Base-by-base conservation (phyloP, 345 rosid genomes). In the Noccaea bulbosa region DNA sequence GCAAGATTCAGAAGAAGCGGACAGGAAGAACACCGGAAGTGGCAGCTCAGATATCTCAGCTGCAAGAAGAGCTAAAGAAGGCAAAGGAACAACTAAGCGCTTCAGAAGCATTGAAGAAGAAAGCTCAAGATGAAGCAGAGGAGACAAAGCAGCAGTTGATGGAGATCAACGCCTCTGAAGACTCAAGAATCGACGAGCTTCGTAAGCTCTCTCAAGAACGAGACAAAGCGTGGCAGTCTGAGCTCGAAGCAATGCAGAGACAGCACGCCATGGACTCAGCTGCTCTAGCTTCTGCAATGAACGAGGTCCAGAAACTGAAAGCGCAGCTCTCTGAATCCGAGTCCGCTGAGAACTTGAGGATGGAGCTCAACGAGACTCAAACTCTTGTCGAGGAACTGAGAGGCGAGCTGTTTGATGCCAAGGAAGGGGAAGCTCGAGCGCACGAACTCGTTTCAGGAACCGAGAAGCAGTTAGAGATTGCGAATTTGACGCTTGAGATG, bases 201-300 rank as follows among this genome's bases (percentile, higher is more conserved):
- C 84, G 89, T 12, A 81, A 88, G 63, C 80, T 92, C 59, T 94
- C 98, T 33, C 95, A 88, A 27, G 98, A 88, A 50, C 85, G 98
- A 39, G 99, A 94, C 78, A 84, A 83, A 73, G 89, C 88, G 3
- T 94, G 99, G 99, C 84, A 94, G 55, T 91, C 99, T 48, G 99
- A 94, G 73, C 90, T 94, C 10, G 98, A 91, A 81, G 99, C 99
- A 37, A 77, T 92, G 71, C 97, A 87, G 78, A 89, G 86, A 76
- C 98, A 89, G 54, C 87, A 92, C 45, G 73, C 85, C 1, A 80
- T 94, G 84, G 97, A 94, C 78, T 85, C 96, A 2, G 79, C 97
- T 32, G 91, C 92, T 63, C 66, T 91, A 45, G 80, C 83, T 69
- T 88, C 99, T 22, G 84, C 96, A 37, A 81, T 89, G 87, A 94